Conservation (phyloP, 306 rosid species). For the Inga leiocalycina region DNA sequence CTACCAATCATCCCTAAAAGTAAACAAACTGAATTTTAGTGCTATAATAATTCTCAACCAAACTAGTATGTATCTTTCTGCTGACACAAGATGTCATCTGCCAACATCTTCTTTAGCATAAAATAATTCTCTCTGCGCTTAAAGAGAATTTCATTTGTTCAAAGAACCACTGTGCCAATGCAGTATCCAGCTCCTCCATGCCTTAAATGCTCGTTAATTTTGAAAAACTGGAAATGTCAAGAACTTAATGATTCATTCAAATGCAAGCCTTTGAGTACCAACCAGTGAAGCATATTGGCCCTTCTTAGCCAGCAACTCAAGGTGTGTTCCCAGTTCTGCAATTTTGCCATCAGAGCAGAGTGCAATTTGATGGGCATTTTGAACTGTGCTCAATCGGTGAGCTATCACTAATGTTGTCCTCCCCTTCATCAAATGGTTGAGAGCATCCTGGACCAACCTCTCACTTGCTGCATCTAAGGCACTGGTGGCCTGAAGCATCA, state of each 20-base stretch:
- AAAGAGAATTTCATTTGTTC: neutral
- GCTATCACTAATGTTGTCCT: constrained; percentile 94
- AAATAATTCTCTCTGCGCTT: neutral
- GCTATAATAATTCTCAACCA: constrained; percentile 17
- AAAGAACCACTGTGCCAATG: neutral
- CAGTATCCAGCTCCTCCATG: constrained; percentile 22
- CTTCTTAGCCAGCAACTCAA: constrained; percentile 70
- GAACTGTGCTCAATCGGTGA: constrained; percentile 90
- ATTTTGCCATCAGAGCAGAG: constrained; percentile 69
- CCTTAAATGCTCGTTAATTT: constrained; percentile 16
- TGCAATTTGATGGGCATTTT: constrained; percentile 90
- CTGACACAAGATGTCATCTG: constrained; percentile 1
- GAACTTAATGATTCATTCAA: constrained; percentile 51
- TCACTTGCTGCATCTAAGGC: constrained; percentile 89
- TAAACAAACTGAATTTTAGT: constrained; percentile 2
- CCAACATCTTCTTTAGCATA: neutral
- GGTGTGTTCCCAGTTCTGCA: constrained; percentile 80
- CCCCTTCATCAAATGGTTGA: constrained; percentile 77
- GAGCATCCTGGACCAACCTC: constrained; percentile 86
- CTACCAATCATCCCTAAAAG: neutral
- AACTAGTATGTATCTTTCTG: neutral
- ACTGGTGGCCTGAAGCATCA: constrained; percentile 79
- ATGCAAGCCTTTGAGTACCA: constrained; percentile 91
- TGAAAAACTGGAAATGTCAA: constrained; percentile 17
- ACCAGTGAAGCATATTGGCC: constrained; percentile 88